A percentile compares a stretch with the other conserved stretches of the same genome.
Evolutionary conservation across 129 eudicot genomes (phyloP).

Genomic region (Solidago caesia): DNA sequence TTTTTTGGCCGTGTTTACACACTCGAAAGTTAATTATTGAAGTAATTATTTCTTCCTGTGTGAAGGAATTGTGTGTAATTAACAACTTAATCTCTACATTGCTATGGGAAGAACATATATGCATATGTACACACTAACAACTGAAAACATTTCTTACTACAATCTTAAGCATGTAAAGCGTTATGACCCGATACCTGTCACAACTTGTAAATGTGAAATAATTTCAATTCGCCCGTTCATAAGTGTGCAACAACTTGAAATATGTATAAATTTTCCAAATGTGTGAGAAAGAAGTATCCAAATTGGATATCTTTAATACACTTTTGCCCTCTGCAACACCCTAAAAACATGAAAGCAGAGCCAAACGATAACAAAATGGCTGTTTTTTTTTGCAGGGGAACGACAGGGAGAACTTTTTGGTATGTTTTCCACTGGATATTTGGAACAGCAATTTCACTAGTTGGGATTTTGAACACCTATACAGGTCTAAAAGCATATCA

Average conservation of each 20-base stretch:
- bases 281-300: too few relatives aligned
- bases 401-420: slow-evolving; percentile 50
- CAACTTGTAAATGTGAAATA: too few relatives aligned
- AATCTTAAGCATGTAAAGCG: too few relatives aligned
- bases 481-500: slow-evolving; percentile 70
- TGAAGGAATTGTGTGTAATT: background rate
- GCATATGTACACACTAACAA: too few relatives aligned
- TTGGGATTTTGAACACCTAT: slow-evolving; percentile 59
- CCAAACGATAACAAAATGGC: slow-evolving; percentile 5
- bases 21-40: background rate
- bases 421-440: slow-evolving; percentile 66
- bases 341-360: background rate
- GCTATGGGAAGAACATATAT: background rate
- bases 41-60: background rate
- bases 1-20: background rate
- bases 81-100: background rate
- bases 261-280: too few relatives aligned
- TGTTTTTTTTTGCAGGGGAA: slow-evolving; percentile 41
- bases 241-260: too few relatives aligned
- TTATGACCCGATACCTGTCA: too few relatives aligned
- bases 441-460: slow-evolving; percentile 49
- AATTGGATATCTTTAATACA: background rate
- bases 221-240: too few relatives aligned
- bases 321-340: background rate
- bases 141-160: too few relatives aligned